Evolutionary conservation across 768 basidiomycete species (phyloP), one percentile per base, ranked within the genome.

Genomic region (Mycena rebaudengoi): DNA sequence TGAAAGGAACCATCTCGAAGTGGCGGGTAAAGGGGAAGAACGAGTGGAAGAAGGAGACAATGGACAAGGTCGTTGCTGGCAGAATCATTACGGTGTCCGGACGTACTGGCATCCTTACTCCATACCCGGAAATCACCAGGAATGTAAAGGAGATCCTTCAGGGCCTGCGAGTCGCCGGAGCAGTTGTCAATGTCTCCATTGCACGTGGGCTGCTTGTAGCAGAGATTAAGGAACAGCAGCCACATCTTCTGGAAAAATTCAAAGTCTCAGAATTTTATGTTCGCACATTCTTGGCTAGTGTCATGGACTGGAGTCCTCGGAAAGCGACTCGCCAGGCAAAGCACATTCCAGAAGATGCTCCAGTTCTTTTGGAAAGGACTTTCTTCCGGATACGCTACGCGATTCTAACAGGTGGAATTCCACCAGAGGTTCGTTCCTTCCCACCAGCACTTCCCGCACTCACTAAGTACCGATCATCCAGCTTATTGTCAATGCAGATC

Each of bases 401-500:
- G 3, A 57, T 57, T 2, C 11, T 46, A 10, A 57, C 43, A 1
- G 55, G 45, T 7, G 30, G 40, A 20, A 54, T 54, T 30, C 52
- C 52, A n/a, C 52, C 52, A 4, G 26, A 29, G 52, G 52, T 54
- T 7, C 2, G 29, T 49, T 8, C 35, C 10, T 37, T 18, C 10
- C 35, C 18, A 10, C 35, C 35, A 18, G 11, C 18, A 18, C 35
- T 37, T 7, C 12, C 11, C 3, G 14, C 14, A 5, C 28, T 23
- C 14, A 44, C 25, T 16, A 10, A 13, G 25, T 3, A 50, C 7
- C 8, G 10, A 30, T 33, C 18, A n/a, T 26, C 20, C 41, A 46
- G 41, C 53, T 64, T 2, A 23, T 57, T 10, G 39, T 69, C 30
- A 72, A 72, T 23, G 48, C 64, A 7, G 64, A 71, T 37, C 63